A percentile compares a stretch with the other conserved stretches of the same genome.
Conservation (phyloP, 768 basidiomycete genomes). For the Infundibulicybe gibba region DNA sequence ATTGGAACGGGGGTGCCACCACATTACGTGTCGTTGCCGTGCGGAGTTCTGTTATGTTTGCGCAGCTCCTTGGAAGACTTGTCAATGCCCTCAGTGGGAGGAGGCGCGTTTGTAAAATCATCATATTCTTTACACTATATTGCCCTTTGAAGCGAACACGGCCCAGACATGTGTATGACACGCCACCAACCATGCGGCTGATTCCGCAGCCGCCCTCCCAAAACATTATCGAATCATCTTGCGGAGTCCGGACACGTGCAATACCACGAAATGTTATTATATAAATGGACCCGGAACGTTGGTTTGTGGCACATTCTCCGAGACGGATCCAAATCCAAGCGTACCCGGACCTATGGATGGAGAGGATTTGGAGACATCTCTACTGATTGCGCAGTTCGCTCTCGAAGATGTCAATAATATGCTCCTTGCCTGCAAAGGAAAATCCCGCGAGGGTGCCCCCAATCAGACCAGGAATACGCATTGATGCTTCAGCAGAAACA, state of each 20-base stretch:
- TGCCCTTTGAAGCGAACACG: no score
- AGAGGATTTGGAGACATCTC: neutral
- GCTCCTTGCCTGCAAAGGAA: constrained; percentile 12
- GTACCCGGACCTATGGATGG: no score
- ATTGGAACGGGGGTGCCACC: constrained; percentile 55
- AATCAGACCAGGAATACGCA: constrained; percentile 15
- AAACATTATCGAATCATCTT: no score
- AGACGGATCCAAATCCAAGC: no score
- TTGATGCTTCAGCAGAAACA: constrained; percentile 8
- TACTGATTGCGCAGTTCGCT: constrained; percentile 6
- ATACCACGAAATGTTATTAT: no score
- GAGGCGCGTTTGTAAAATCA: constrained; percentile 24
- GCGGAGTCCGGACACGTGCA: no score
- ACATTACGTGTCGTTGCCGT: constrained; percentile 60
- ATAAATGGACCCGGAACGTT: no score
- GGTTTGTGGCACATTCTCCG: no score
- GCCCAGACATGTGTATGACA: no score
- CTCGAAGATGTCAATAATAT: constrained; percentile 11
- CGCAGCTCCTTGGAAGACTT: constrained; percentile 58
- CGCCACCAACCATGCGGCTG: no score
- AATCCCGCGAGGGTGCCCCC: constrained; percentile 13
- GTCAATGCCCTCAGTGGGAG: constrained; percentile 62
- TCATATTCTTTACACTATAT: neutral
- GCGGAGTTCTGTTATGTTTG: constrained; percentile 67
- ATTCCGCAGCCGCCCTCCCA: no score